Evolutionary conservation across 306 rosid species (phyloP).

Genomic region (Quercus parvula): DNA sequence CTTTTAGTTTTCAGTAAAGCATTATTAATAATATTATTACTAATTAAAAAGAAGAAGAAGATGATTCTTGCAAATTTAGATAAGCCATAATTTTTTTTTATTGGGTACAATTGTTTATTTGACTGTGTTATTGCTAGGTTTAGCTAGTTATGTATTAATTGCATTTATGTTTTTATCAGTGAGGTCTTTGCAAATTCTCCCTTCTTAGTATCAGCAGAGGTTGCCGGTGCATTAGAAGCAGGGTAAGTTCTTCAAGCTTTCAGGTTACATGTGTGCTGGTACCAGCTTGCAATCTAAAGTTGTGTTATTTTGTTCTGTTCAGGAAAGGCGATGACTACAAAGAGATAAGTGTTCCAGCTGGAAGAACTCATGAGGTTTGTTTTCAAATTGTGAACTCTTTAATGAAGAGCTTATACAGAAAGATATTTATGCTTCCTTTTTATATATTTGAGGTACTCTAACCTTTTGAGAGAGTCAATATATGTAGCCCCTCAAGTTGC

Average conservation of each 20-base stretch:
- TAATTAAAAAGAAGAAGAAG: too few relatives aligned
- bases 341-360: slow-evolving; percentile 79
- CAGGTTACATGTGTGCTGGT: not conserved
- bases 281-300: slow-evolving; percentile 3
- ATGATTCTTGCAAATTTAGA: not conserved
- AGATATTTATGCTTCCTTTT: not conserved
- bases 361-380: slow-evolving; percentile 81
- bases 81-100: not conserved
- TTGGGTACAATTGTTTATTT: not conserved
- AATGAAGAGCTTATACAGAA: not conserved
- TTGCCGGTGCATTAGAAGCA: slow-evolving; percentile 60
- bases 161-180: slow-evolving; percentile 42
- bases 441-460: not conserved
- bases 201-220: slow-evolving; percentile 92
- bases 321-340: slow-evolving; percentile 74
- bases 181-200: slow-evolving; percentile 91
- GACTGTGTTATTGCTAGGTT: slow-evolving; percentile 6
- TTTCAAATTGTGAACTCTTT: not conserved
- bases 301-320: slow-evolving; percentile 19
- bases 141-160: slow-evolving; percentile 25
- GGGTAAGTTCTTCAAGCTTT: slow-evolving; percentile 39
- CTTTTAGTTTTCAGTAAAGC: too few relatives aligned
- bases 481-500: not conserved
- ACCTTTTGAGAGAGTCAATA: not conserved
- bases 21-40: too few relatives aligned